phyloP scores from a whole-genome alignment of 208 protist genomes.

The Angomonas desouzai region DNA sequence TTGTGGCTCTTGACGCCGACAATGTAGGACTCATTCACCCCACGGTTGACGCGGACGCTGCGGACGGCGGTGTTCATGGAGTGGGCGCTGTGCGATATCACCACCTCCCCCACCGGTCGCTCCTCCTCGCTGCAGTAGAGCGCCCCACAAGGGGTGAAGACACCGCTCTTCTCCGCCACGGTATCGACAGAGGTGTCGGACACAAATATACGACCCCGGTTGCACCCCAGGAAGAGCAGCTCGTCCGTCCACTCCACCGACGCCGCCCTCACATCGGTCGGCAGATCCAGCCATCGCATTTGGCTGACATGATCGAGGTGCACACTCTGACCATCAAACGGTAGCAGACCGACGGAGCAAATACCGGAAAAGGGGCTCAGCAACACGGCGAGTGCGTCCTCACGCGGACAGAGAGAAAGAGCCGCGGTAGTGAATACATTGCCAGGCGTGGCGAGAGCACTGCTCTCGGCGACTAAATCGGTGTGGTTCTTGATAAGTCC shows the following conservation, averaged over 20 bases:
- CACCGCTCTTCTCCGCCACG: constrained; percentile 22
- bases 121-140: constrained; percentile 28
- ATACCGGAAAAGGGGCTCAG: constrained; percentile 48
- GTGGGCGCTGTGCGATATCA: constrained; percentile 48
- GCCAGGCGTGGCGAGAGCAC: constrained; percentile 33
- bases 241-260: constrained; percentile 65
- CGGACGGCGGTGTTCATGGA: constrained; percentile 64
- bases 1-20: constrained; percentile 35
- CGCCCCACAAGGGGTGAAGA: constrained; percentile 26
- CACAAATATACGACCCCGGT: constrained; percentile 64
- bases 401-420: constrained; percentile 54
- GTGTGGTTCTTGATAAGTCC: constrained; percentile 75
- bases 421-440: constrained; percentile 54
- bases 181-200: constrained; percentile 25
- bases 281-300: constrained; percentile 75
- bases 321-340: constrained; percentile 26
- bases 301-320: constrained; percentile 33
- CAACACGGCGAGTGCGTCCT: constrained; percentile 56
- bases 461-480: constrained; percentile 46
- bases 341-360: constrained; percentile 60
- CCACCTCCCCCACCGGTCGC: constrained; percentile 40
- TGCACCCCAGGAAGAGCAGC: constrained; percentile 58
- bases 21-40: constrained; percentile 30
- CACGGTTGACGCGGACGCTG: constrained; percentile 41
- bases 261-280: constrained; percentile 26